phyloP scores from a whole-genome alignment of 805 yeast species.

The Zygosaccharomyces gambellarensis region DNA sequence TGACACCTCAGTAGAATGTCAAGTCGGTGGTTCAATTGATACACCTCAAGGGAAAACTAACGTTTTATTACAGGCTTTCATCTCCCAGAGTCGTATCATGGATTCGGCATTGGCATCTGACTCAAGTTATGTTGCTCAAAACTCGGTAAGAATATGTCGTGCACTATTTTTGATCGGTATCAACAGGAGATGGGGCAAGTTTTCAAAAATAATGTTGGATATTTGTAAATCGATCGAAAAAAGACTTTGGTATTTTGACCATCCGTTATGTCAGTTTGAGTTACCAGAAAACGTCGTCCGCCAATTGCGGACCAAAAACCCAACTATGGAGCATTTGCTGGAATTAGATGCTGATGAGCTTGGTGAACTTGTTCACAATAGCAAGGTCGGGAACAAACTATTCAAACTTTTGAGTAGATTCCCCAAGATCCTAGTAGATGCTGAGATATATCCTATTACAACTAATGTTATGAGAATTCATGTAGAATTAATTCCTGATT shows the following conservation, averaged over 20 bases:
- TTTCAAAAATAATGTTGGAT: slow-evolving; percentile 67
- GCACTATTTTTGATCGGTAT: slow-evolving; percentile 85
- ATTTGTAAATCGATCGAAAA: slow-evolving; percentile 83
- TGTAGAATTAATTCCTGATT: slow-evolving; percentile 64
- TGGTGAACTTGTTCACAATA: slow-evolving; percentile 86
- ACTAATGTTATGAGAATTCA: slow-evolving; percentile 79
- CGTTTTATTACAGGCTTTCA: slow-evolving; percentile 78
- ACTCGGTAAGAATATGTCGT: slow-evolving; percentile 86
- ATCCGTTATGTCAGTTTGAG: slow-evolving; percentile 85
- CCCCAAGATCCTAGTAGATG: slow-evolving; percentile 69
- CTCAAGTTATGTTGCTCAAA: slow-evolving; percentile 90
- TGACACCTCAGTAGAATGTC: slow-evolving; percentile 67
- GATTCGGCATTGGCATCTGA: slow-evolving; percentile 86
- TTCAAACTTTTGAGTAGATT: slow-evolving; percentile 60
- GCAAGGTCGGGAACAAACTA: slow-evolving; percentile 61
- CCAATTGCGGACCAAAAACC: slow-evolving; percentile 57
- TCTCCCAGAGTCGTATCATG: slow-evolving; percentile 65
- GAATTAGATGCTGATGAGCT: slow-evolving; percentile 71
- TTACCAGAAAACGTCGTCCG: slow-evolving; percentile 62
- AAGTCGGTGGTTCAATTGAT: slow-evolving; percentile 71
- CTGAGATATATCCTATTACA: slow-evolving; percentile 87
- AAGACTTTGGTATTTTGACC: slow-evolving; percentile 83
- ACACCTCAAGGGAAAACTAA: slow-evolving; percentile 84
- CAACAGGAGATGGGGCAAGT: slow-evolving; percentile 85
- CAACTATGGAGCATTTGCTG: slow-evolving; percentile 65